Conservation (phyloP, 768 basidiomycete species). For the Lactarius vividus region DNA sequence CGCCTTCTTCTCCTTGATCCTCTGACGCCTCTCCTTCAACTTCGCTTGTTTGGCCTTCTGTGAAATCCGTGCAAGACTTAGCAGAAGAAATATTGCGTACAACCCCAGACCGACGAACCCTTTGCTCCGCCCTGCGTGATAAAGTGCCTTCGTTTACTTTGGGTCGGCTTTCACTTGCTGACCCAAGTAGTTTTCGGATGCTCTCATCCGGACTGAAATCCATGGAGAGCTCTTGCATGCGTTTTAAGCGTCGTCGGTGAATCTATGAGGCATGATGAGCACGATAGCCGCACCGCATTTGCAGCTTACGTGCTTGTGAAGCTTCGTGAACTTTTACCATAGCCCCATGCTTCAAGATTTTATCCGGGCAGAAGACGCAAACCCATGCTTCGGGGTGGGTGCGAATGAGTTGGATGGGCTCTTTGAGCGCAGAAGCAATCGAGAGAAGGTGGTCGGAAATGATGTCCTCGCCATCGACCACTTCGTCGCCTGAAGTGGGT, state of each 20-base stretch:
- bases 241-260: constrained; percentile 58
- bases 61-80: constrained; percentile 4
- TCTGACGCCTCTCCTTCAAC: constrained; percentile 48
- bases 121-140: constrained; percentile 64
- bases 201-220: constrained; percentile 43
- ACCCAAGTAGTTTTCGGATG: constrained; percentile 42
- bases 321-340: constrained; percentile 57
- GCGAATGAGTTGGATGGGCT: constrained; percentile 62
- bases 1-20: constrained; percentile 44
- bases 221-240: constrained; percentile 44
- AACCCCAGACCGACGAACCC: constrained; percentile 41
- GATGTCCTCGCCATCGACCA: constrained; percentile 28
- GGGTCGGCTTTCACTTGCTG: constrained; percentile 8
- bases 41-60: constrained; percentile 49
- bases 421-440: constrained; percentile 55
- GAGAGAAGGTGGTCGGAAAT: constrained; percentile 47
- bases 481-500: constrained; percentile 30
- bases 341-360: constrained; percentile 56
- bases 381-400: constrained; percentile 52
- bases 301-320: constrained; percentile 56
- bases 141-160: constrained; percentile 17
- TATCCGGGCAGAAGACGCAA: constrained; percentile 72
- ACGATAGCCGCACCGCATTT: constrained; percentile 8
- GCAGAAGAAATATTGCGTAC: neutral
- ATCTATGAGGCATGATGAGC: constrained; percentile 41